These are phyloP conservation scores for Ogataea philodendri DNA, from an alignment of 805 yeast species.

Conservation along the genomic window DNA sequence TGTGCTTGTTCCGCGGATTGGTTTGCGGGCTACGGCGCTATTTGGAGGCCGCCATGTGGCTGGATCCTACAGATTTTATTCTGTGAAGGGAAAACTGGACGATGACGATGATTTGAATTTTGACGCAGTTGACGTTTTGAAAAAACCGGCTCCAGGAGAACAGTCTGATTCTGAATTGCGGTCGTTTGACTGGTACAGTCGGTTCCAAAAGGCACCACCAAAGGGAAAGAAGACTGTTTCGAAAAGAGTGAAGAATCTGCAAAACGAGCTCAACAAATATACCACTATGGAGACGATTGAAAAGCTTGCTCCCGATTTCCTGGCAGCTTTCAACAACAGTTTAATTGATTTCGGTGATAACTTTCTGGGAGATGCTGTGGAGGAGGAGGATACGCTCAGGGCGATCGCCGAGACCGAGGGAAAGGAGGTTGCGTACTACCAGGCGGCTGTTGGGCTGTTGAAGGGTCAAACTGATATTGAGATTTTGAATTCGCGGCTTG, in stretches of 20 bases:
- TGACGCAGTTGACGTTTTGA: slow-evolving; percentile 7
- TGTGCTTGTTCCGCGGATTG: slow-evolving; percentile 1
- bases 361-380: slow-evolving; percentile 16
- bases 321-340: slow-evolving; percentile 11
- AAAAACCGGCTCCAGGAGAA: neutral
- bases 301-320: slow-evolving; percentile 21
- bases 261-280: slow-evolving; percentile 17
- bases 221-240: neutral
- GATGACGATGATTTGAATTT: slow-evolving; percentile 27
- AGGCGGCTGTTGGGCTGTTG: slow-evolving; percentile 18
- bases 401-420: slow-evolving; percentile 16
- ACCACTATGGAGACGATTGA: slow-evolving; percentile 17
- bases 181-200: slow-evolving; percentile 16
- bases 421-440: slow-evolving; percentile 20
- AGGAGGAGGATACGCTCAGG: slow-evolving; percentile 17
- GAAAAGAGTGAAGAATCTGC: slow-evolving; percentile 11
- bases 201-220: slow-evolving; percentile 7
- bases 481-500: slow-evolving; percentile 14
- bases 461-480: slow-evolving; percentile 17
- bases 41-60: neutral
- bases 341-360: slow-evolving; percentile 24
- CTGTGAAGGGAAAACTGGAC: slow-evolving; percentile 19
- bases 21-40: neutral
- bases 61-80: slow-evolving; percentile 7
- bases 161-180: neutral